Conservation (phyloP, 768 basidiomycete genomes). For the Russula dissimulans region DNA sequence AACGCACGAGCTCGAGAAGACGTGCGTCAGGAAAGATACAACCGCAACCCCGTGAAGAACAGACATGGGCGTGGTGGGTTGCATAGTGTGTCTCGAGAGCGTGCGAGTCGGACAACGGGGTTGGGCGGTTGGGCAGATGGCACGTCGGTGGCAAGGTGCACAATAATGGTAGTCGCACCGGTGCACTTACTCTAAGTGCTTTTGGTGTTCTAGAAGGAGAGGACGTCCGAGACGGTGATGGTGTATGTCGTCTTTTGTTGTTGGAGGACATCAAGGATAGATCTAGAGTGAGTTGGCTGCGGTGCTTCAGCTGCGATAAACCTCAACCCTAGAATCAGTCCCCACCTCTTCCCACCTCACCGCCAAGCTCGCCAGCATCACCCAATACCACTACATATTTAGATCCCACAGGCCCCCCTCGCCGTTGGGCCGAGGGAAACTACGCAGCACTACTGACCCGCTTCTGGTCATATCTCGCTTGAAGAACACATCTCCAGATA, state of each 20-base stretch:
- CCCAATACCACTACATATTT: too few relatives aligned
- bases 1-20: constrained; percentile 66
- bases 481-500: too few relatives aligned
- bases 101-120: constrained; percentile 50
- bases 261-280: constrained; percentile 5
- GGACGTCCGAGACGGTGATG: neutral
- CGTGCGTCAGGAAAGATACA: constrained; percentile 81
- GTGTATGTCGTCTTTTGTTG: constrained; percentile 13
- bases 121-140: constrained; percentile 45
- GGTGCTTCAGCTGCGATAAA: neutral
- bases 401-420: too few relatives aligned
- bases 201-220: constrained; percentile 16
- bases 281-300: too few relatives aligned
- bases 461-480: too few relatives aligned
- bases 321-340: neutral
- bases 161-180: constrained; percentile 28
- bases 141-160: constrained; percentile 84
- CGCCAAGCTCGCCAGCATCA: too few relatives aligned
- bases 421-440: too few relatives aligned
- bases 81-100: constrained; percentile 82
- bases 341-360: too few relatives aligned
- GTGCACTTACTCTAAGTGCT: constrained; percentile 4
- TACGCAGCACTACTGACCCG: too few relatives aligned
- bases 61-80: constrained; percentile 76
- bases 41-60: constrained; percentile 56